These are phyloP conservation scores for Epichloe brachyelytri DNA, from an alignment of 2,329 filamentous ascomycete species.

Conservation along the genomic window DNA sequence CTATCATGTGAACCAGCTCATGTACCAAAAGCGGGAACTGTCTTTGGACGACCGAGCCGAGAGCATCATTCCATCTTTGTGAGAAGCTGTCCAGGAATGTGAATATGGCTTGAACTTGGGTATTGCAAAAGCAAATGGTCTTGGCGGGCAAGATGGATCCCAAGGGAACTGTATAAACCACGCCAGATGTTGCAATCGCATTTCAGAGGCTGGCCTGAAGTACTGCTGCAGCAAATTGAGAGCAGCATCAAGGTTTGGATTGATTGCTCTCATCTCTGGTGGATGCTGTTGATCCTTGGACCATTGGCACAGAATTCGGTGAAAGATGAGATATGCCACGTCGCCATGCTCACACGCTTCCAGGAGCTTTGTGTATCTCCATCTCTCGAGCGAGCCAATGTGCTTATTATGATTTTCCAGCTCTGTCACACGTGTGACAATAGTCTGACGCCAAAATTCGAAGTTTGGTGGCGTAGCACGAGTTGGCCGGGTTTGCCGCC, in stretches of 20 bases:
- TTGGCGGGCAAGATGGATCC: not conserved
- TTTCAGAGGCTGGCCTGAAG: not conserved
- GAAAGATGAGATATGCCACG: constrained; percentile 49
- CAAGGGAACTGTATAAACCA: constrained; percentile 1
- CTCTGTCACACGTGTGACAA: not conserved
- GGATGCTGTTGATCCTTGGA: constrained; percentile 24
- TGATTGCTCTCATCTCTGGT: constrained; percentile 7
- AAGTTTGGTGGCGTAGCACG: not conserved
- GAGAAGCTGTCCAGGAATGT: constrained; percentile 14
- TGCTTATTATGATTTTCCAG: not conserved
- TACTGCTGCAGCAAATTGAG: constrained; percentile 7
- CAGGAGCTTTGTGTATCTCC: constrained; percentile 40
- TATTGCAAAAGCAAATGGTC: not conserved
- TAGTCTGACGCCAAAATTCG: not conserved
- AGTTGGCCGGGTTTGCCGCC: not conserved
- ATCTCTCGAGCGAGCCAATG: constrained; percentile 25
- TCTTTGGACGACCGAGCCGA: constrained; percentile 8
- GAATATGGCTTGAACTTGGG: constrained; percentile 5
- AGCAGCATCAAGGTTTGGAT: constrained; percentile 10
- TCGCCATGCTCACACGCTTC: constrained; percentile 45
- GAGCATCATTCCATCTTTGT: constrained; percentile 11
- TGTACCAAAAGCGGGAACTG: constrained; percentile 16
- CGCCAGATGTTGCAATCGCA: not conserved
- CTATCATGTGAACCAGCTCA: constrained; percentile 13
- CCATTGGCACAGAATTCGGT: constrained; percentile 52